phyloP scores from a whole-genome alignment of 2,329 filamentous ascomycete species.

The Geoglossum cookeanum region DNA sequence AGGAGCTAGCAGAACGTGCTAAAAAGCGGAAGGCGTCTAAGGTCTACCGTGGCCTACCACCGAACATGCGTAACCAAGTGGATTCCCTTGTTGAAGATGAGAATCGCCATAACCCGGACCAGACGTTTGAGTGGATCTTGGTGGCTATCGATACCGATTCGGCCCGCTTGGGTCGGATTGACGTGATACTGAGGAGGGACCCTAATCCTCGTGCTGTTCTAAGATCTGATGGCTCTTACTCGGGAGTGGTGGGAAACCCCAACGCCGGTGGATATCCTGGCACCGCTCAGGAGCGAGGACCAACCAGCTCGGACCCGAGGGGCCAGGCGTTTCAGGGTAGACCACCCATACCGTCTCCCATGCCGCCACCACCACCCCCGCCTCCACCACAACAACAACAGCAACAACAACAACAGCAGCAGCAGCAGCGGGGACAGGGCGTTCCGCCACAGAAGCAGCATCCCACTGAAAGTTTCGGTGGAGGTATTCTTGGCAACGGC shows the following conservation, averaged over 20 bases:
- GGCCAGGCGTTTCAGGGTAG: background rate
- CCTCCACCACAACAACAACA: too few species aligned
- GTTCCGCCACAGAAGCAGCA: background rate
- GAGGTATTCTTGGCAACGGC: background rate
- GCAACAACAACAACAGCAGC: too few species aligned
- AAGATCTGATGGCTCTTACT: too few species aligned
- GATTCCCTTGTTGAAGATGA: constrained; percentile 19
- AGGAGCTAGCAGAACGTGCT: background rate
- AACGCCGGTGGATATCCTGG: background rate
- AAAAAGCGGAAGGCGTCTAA: background rate
- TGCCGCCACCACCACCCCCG: background rate
- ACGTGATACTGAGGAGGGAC: background rate
- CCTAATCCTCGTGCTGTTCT: too few species aligned
- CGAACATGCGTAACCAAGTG: constrained; percentile 14
- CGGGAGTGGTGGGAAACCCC: background rate
- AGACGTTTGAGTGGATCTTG: constrained; percentile 10
- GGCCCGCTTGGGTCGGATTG: background rate
- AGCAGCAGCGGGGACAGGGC: too few species aligned
- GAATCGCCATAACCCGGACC: constrained; percentile 12
- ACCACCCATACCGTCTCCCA: background rate
- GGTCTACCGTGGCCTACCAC: background rate
- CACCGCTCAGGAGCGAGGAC: background rate
- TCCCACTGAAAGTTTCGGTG: background rate
- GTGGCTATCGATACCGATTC: background rate
- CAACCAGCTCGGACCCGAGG: background rate